Evolutionary conservation across 352 stramenopile species (phyloP).

Genomic region (Phytophthora vignae): DNA sequence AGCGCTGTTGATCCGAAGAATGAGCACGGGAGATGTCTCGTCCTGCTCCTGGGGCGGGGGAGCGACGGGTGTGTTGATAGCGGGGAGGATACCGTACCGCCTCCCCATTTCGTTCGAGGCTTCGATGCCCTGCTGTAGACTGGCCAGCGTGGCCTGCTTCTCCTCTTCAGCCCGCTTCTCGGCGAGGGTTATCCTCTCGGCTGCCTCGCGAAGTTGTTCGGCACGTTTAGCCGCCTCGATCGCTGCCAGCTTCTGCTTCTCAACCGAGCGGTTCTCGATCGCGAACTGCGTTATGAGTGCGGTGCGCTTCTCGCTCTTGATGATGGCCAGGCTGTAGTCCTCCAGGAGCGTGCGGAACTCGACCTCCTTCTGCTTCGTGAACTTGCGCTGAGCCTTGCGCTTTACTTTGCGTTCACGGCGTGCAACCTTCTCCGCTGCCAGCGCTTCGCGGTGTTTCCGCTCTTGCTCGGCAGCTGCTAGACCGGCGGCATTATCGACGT

Average conservation of each 20-base stretch:
- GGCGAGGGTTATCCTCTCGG: constrained; percentile 16
- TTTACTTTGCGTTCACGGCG: constrained; percentile 55
- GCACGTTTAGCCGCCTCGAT: constrained; percentile 15
- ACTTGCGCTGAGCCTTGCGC: constrained; percentile 48
- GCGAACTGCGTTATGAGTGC: constrained; percentile 58
- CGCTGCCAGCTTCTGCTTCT: constrained; percentile 26
- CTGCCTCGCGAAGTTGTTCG: constrained; percentile 21
- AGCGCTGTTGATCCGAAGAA: constrained; percentile 58
- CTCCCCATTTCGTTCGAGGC: constrained; percentile 53
- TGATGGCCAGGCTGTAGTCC: constrained; percentile 50
- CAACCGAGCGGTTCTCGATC: constrained; percentile 40
- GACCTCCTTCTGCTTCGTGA: constrained; percentile 57
- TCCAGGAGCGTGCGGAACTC: constrained; percentile 58
- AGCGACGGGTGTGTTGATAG: constrained; percentile 57
- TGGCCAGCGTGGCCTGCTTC: constrained; percentile 3
- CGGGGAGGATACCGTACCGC: constrained; percentile 57
- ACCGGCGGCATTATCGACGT: constrained; percentile 47
- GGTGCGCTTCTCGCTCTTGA: constrained; percentile 55
- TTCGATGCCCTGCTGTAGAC: constrained; percentile 47
- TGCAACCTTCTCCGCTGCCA: constrained; percentile 40
- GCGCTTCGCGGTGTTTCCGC: constrained; percentile 18
- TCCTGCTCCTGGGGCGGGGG: constrained; percentile 45
- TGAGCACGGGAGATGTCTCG: constrained; percentile 60
- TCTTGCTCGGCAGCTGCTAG: constrained; percentile 38
- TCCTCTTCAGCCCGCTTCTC: constrained; percentile 36